Evolutionary conservation across 495 filamentous ascomycete species (phyloP), one percentile per base, ranked within the genome.

Genomic region (Penicillium manginii): DNA sequence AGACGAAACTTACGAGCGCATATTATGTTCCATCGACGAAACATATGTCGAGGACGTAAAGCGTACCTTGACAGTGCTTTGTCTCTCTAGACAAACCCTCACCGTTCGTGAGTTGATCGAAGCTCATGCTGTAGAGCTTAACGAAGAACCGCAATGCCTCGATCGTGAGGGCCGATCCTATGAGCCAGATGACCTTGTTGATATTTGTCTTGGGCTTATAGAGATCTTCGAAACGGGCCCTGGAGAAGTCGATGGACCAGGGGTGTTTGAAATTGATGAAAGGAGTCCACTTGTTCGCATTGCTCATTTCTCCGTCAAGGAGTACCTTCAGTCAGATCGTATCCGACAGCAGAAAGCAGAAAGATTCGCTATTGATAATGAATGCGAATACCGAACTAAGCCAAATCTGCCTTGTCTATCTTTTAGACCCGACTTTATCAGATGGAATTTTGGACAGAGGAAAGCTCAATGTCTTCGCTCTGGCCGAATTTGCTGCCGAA

Each of bases 281-380:
- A 8, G 6, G 26, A 29, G 6, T 5, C 11, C 3, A 14, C 55
- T 43, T 18, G 61, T 64, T 56, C 69, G 64, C 9, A 70, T 78
- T 26, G 69, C 74, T 15, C 74, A 78, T 55, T 75, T 71, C 52
- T 77, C 75, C 6, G 68, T 77, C 2, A 67, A 72, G 47, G 73
- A 78, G 53, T 78, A 78, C 50, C 69, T 78, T 46, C 55, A 71
- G 54, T 76, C 68, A 15, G 59, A 71, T 6, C 66, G 68, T 8
- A 69, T 75, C 31, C 32, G 21, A 2, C 58, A 68, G 18, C 59
- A 64, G 26, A 68, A 66, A 40, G 56, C 66, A 43, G 42, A 8
- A 32, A 42, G 9, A 5, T 76, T 67, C 46, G 62, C 60, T 10
- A 21, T 77, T 14, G 37, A 17, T 21, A 54, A 35, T 15, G 43